Conservation (phyloP, 139 green algal species). For the Ostreobium quekettii region DNA sequence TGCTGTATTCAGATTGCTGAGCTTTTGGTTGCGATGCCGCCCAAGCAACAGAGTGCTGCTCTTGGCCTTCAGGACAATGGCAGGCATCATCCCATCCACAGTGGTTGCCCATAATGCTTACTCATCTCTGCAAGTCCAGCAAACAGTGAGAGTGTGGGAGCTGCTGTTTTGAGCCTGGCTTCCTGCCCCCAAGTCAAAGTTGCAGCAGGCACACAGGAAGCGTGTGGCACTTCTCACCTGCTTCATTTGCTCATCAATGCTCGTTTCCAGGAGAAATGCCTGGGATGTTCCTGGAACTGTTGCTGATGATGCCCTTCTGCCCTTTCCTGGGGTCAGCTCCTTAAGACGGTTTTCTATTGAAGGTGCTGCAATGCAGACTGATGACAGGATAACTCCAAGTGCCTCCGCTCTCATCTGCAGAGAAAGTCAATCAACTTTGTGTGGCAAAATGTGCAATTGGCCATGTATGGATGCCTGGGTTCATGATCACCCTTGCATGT, state of each 20-base stretch:
- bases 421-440: neutral
- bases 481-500: no score
- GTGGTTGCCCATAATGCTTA: neutral
- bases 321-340: constrained; percentile 45
- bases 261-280: constrained; percentile 39
- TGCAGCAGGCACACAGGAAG: neutral
- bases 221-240: constrained; percentile 22
- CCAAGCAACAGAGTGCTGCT: no score
- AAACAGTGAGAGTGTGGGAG: neutral
- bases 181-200: neutral
- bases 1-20: no score
- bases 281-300: constrained; percentile 38
- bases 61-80: no score
- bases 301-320: constrained; percentile 33
- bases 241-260: constrained; percentile 25
- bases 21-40: no score
- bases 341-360: constrained; percentile 61
- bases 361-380: constrained; percentile 46
- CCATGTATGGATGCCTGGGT: no score
- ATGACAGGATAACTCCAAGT: constrained; percentile 48
- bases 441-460: neutral
- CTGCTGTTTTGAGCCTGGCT: neutral
- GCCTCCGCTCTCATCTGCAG: constrained; percentile 54
- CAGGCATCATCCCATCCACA: no score
- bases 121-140: neutral